Evolutionary conservation across 73 alveolate species (phyloP).

Genomic region (Stentor roeselii): DNA sequence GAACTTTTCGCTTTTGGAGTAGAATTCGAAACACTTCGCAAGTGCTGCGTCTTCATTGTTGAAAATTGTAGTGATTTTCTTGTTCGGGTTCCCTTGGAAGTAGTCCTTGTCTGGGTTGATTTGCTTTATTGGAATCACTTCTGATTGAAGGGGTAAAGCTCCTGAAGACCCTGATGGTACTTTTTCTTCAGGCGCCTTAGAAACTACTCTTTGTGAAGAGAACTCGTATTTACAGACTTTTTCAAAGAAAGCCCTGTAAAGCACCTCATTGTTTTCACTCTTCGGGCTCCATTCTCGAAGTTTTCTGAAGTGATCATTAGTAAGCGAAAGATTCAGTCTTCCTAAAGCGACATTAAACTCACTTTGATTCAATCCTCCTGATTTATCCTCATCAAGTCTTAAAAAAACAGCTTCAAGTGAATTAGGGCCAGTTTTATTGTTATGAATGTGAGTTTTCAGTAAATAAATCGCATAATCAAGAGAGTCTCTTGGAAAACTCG

Average conservation of each 20-base stretch:
- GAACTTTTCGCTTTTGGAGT: slow-evolving; percentile 31
- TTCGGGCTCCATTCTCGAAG: background rate
- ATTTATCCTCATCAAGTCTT: slow-evolving; percentile 8
- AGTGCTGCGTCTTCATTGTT: slow-evolving; percentile 49
- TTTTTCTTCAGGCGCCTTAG: background rate
- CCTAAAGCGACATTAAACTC: background rate
- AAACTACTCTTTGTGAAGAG: background rate
- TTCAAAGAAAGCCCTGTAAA: background rate
- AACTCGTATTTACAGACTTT: background rate
- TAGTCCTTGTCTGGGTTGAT: background rate
- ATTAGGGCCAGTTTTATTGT: background rate
- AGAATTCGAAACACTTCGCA: slow-evolving; percentile 28
- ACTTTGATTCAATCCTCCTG: background rate
- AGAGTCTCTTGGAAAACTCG: background rate
- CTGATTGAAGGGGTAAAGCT: too few relatives aligned
- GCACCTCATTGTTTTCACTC: background rate
- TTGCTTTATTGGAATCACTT: background rate
- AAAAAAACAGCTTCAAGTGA: background rate
- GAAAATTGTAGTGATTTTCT: slow-evolving; percentile 30
- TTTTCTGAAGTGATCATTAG: background rate
- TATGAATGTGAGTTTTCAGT: background rate
- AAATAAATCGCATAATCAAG: slow-evolving; percentile 4
- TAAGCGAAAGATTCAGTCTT: background rate
- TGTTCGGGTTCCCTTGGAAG: background rate
- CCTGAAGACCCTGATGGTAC: too few relatives aligned